Conservation (phyloP, 805 yeast genomes). For the Cyberlindnera amylophila region DNA sequence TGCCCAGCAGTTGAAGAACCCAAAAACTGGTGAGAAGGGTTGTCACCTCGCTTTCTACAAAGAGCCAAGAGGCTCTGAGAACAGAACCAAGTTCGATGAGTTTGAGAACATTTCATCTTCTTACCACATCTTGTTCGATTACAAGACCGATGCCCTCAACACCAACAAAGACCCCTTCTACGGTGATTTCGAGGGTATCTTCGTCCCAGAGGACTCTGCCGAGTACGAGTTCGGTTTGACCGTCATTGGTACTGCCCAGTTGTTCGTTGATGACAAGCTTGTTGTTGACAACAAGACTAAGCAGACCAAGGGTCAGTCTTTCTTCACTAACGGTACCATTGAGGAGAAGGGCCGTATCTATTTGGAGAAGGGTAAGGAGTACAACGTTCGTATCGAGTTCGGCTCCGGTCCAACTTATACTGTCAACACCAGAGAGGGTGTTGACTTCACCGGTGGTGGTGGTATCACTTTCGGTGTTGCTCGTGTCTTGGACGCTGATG, state of each 20-base stretch:
- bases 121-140: conserved; percentile 29
- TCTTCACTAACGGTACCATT: conserved; percentile 52
- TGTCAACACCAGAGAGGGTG: conserved; percentile 12
- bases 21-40: conserved; percentile 27
- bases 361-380: conserved; percentile 41
- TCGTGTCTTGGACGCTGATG: conserved; percentile 28
- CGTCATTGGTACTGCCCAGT: conserved; percentile 50
- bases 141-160: conserved; percentile 17
- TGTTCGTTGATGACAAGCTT: conserved; percentile 48
- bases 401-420: conserved; percentile 45
- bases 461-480: conserved; percentile 33
- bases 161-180: conserved; percentile 32
- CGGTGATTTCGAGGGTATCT: conserved; percentile 44
- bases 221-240: conserved; percentile 49
- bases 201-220: conserved; percentile 44
- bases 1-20: conserved; percentile 25
- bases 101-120: conserved; percentile 21
- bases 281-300: conserved; percentile 53
- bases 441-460: conserved; percentile 33
- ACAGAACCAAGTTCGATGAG: conserved; percentile 30
- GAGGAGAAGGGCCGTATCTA: conserved; percentile 40
- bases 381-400: conserved; percentile 45
- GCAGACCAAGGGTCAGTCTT: conserved; percentile 46
- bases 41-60: conserved; percentile 25
- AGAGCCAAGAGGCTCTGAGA: conserved; percentile 20